A percentile compares a stretch with the other conserved stretches of the same genome.
Evolutionary conservation across 2,329 filamentous ascomycete genomes (phyloP).

Genomic region (Pyricularia pennisetigena): DNA sequence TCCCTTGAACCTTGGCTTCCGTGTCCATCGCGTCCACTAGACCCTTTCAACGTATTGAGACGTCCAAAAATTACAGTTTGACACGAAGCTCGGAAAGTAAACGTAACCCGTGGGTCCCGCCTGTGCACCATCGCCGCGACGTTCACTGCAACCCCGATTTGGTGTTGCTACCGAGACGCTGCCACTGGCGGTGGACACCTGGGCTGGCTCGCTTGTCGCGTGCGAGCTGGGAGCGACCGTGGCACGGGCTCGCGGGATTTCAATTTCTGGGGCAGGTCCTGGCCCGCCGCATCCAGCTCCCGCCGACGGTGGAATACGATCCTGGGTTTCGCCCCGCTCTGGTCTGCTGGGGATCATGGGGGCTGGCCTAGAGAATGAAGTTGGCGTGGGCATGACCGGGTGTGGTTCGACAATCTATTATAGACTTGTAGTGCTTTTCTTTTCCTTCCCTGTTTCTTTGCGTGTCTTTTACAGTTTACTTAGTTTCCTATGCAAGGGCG

Average conservation of each 20-base stretch:
- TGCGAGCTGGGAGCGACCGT: not conserved
- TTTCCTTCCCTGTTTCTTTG: not conserved
- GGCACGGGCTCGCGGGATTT: not conserved
- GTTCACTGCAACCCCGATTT: not conserved
- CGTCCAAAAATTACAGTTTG: not conserved
- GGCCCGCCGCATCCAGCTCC: not conserved
- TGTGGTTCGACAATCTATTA: not conserved
- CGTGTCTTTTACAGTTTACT: no score
- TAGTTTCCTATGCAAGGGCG: no score
- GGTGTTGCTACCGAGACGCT: not conserved
- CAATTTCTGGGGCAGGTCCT: not conserved
- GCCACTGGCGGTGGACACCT: not conserved
- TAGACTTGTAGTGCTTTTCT: not conserved
- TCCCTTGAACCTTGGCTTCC: not conserved
- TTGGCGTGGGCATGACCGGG: not conserved
- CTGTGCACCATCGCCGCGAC: not conserved
- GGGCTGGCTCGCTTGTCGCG: not conserved
- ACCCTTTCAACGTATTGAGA: not conserved
- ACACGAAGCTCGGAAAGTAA: not conserved
- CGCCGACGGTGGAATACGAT: not conserved
- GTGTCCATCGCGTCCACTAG: not conserved
- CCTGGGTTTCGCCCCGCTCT: not conserved
- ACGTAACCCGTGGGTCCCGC: not conserved
- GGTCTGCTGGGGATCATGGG: not conserved
- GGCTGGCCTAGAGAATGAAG: not conserved